Conservation (phyloP, 2,329 filamentous ascomycete genomes). For the Alternaria angustiovoidea region DNA sequence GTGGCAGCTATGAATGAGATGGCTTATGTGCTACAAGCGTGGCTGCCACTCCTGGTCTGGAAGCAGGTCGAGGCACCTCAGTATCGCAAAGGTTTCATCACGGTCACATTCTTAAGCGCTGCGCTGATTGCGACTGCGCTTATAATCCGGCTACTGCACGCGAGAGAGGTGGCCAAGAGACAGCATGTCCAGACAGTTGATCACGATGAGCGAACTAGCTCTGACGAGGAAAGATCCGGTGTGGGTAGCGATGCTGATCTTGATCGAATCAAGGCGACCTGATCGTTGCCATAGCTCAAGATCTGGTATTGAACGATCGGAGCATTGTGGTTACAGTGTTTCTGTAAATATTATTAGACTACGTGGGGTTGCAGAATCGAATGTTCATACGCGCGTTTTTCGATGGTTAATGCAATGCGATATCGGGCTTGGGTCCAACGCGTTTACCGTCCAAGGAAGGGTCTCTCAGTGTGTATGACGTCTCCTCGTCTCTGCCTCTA, state of each 20-base stretch:
- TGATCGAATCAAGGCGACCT: not conserved
- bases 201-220: not conserved
- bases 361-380: too few relatives aligned
- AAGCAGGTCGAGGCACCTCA: slow-evolving; percentile 68
- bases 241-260: not conserved
- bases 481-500: not conserved
- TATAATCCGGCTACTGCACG: slow-evolving; percentile 55
- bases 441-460: too few relatives aligned
- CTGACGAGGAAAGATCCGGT: not conserved
- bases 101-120: slow-evolving; percentile 40
- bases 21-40: slow-evolving; percentile 74
- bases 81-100: slow-evolving; percentile 69
- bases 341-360: too few relatives aligned
- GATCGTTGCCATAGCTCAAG: not conserved
- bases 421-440: accelerated
- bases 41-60: slow-evolving; percentile 73
- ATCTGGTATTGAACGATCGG: not conserved
- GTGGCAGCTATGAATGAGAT: slow-evolving; percentile 73
- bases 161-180: slow-evolving; percentile 46
- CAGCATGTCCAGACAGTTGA: not conserved
- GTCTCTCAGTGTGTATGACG: not conserved
- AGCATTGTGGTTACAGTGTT: too few relatives aligned
- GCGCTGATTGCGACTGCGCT: slow-evolving; percentile 61
- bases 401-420: too few relatives aligned
- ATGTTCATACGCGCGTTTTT: too few relatives aligned